A percentile compares a stretch with the other conserved stretches of the same genome.
phyloP scores from a whole-genome alignment of 176 grass and related monocot genomes.

The Musa acuminata region DNA sequence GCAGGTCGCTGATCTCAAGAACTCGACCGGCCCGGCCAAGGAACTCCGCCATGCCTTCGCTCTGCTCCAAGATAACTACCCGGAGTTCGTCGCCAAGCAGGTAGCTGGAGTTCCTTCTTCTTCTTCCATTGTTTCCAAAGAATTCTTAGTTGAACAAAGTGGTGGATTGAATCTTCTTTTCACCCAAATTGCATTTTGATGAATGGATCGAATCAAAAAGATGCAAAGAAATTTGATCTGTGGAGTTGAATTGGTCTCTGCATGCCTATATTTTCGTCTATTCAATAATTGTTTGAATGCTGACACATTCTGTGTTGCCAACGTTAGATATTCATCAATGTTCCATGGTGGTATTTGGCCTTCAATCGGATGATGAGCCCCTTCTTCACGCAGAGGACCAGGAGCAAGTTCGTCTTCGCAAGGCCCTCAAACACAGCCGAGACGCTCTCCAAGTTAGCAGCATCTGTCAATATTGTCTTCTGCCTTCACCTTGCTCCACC shows the following conservation, averaged over 20 bases:
- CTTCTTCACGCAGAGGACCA: constrained; percentile 85
- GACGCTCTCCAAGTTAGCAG: constrained; percentile 59
- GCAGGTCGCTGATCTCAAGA: constrained; percentile 90
- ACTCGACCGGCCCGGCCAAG: constrained; percentile 76
- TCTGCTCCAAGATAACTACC: constrained; percentile 89
- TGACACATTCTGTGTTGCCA: not conserved
- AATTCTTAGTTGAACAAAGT: too few species aligned
- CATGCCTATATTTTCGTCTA: too few species aligned
- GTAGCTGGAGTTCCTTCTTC: constrained; percentile 13
- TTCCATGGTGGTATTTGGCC: constrained; percentile 93
- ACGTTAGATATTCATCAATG: constrained; percentile 83
- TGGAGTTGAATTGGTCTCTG: too few species aligned
- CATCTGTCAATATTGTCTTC: not conserved
- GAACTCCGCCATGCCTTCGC: constrained; percentile 64
- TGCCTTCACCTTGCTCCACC: not conserved
- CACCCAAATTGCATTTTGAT: not conserved
- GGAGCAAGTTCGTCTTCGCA: constrained; percentile 54
- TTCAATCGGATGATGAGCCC: constrained; percentile 85
- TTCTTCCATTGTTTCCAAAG: too few species aligned
- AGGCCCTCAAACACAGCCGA: constrained; percentile 53
- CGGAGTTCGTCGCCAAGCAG: constrained; percentile 95
- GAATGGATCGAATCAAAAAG: not conserved
- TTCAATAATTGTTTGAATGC: too few species aligned
- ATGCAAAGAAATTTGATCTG: too few species aligned
- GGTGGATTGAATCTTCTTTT: not conserved